Evolutionary conservation across 2,329 filamentous ascomycete species (phyloP).

Genomic region (Clonostachys sp.): DNA sequence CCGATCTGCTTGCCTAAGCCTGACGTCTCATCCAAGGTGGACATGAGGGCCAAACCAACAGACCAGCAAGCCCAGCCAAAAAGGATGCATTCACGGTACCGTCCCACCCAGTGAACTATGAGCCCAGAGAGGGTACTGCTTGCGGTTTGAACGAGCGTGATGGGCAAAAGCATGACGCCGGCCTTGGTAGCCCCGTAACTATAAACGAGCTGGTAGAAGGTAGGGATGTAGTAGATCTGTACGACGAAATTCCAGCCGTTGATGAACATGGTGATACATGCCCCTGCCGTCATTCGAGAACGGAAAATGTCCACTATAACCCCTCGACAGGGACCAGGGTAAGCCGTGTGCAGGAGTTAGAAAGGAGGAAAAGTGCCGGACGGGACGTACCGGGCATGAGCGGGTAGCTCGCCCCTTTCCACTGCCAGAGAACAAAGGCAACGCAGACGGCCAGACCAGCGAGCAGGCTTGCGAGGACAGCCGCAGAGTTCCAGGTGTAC

Average conservation of each 20-base stretch:
- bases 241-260: conserved; percentile 56
- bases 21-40: conserved; percentile 40
- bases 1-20: conserved; percentile 49
- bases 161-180: conserved; percentile 33
- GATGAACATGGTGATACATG: conserved; percentile 51
- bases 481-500: conserved; percentile 39
- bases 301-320: conserved; percentile 46
- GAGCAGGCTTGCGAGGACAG: conserved; percentile 40
- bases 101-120: conserved; percentile 44
- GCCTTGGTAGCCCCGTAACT: conserved; percentile 34
- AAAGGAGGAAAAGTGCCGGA: not conserved
- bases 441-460: conserved; percentile 32
- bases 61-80: conserved; percentile 49
- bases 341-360: conserved; percentile 1
- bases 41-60: conserved; percentile 45
- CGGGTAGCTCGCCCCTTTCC: conserved; percentile 40
- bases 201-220: conserved; percentile 40
- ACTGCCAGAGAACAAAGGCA: conserved; percentile 41
- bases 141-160: conserved; percentile 35
- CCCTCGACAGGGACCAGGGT: not conserved
- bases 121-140: conserved; percentile 46
- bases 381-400: conserved; percentile 34
- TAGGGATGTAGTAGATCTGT: conserved; percentile 44
- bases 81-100: conserved; percentile 49
- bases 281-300: conserved; percentile 46